These are phyloP conservation scores for Mitragyna speciosa DNA, from an alignment of 257 asterid species.

Conservation along the genomic window DNA sequence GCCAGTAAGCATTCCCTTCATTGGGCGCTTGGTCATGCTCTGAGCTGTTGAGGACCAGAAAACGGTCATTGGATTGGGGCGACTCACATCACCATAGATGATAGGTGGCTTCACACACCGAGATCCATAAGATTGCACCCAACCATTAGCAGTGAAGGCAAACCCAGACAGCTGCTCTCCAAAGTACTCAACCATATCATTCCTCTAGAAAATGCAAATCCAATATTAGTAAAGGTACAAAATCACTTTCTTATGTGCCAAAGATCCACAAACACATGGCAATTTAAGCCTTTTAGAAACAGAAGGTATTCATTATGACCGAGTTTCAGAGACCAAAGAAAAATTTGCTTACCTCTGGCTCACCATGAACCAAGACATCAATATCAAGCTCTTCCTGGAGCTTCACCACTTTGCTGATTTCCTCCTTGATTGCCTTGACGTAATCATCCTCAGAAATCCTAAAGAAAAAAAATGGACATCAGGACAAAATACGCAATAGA, in stretches of 20 bases:
- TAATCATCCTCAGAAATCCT: conserved; percentile 95
- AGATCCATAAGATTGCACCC: conserved; percentile 99
- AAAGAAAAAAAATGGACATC: conserved; percentile 17
- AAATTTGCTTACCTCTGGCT: conserved; percentile 78
- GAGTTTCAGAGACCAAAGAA: neutral
- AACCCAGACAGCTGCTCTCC: conserved; percentile 98
- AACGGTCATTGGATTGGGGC: conserved; percentile 96
- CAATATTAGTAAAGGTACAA: neutral
- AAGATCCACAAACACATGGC: neutral
- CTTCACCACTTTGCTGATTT: conserved; percentile 88
- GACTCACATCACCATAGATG: conserved; percentile 98
- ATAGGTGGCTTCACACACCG: conserved; percentile 99
- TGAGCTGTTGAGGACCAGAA: conserved; percentile 98
- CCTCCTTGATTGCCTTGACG: conserved; percentile 73
- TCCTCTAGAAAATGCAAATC: conserved; percentile 58
- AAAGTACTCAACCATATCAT: conserved; percentile 99
- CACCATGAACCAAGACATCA: conserved; percentile 98
- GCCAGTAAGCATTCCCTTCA: conserved; percentile 99
- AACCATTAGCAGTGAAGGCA: conserved; percentile 94
- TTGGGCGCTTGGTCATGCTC: conserved; percentile 98
- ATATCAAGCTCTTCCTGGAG: conserved; percentile 98
- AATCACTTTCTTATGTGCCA: neutral
- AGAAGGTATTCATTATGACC: neutral
- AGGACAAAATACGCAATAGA: conserved; percentile 11
- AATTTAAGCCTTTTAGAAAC: neutral